Percentiles rank a stretch among this genome's conserved stretches.
Evolutionary conservation across 2,329 filamentous ascomycete genomes (phyloP).

Genomic region (Penicillium capsulatum): DNA sequence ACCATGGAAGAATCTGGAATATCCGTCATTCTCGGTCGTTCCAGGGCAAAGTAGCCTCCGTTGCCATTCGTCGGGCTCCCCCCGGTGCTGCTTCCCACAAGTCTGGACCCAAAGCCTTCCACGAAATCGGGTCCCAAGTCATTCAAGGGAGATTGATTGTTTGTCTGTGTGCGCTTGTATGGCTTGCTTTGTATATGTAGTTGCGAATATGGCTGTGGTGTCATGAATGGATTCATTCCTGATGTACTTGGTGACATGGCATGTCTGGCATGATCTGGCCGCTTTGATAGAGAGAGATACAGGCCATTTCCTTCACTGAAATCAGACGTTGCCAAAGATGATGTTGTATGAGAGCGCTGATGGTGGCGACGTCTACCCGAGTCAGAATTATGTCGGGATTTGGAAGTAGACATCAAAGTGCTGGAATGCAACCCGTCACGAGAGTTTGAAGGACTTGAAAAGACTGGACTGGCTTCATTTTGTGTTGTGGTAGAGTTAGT

Average conservation of each 20-base stretch:
- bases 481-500: conserved; percentile 8
- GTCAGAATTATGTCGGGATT: not conserved
- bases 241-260: conserved; percentile 10
- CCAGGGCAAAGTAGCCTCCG: conserved; percentile 24
- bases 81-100: not conserved
- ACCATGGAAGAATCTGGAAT: conserved; percentile 6
- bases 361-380: conserved; percentile 23
- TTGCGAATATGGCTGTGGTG: conserved; percentile 17
- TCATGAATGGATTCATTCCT: conserved; percentile 13
- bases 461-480: conserved; percentile 8
- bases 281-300: conserved; percentile 17
- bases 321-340: conserved; percentile 20
- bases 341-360: conserved; percentile 34
- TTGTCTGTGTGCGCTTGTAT: conserved; percentile 5
- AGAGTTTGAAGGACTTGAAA: conserved; percentile 4
- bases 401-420: not conserved
- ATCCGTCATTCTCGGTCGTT: conserved; percentile 10
- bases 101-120: conserved; percentile 9
- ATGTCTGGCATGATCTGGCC: conserved; percentile 11
- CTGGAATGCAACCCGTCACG: not conserved
- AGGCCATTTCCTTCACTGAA: conserved; percentile 10
- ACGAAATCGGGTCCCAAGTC: conserved; percentile 8
- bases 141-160: conserved; percentile 5
- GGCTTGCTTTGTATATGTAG: conserved; percentile 7
- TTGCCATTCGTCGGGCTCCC: not conserved